phyloP scores from a whole-genome alignment of 1,139 yeast species.

The Eremothecium cymbalariae region DNA sequence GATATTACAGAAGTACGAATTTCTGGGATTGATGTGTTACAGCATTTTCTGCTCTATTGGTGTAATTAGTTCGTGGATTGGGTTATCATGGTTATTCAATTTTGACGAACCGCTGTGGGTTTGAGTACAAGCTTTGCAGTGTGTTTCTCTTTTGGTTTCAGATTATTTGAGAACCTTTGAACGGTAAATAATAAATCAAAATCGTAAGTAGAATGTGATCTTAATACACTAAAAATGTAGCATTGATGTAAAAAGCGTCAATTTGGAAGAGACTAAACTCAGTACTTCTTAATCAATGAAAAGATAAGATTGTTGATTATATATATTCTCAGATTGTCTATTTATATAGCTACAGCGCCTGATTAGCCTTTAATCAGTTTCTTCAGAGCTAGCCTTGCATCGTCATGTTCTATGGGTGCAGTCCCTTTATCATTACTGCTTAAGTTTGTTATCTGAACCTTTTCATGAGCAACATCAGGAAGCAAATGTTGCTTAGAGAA shows the following conservation, averaged over 20 bases:
- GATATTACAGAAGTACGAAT: constrained; percentile 48
- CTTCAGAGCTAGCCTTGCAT: constrained; percentile 27
- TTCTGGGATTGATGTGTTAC: constrained; percentile 68
- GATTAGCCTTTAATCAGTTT: constrained; percentile 20
- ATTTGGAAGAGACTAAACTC: constrained; percentile 1
- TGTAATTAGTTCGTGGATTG: constrained; percentile 79
- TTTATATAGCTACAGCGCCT: constrained; percentile 3
- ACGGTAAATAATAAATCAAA: no score
- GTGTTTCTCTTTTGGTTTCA: no score
- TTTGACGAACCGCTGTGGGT: constrained; percentile 62
- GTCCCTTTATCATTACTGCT: constrained; percentile 5
- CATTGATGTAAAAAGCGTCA: no score
- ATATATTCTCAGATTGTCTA: no score
- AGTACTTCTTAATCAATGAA: background rate
- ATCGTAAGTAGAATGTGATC: no score
- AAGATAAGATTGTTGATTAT: background rate
- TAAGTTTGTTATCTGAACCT: background rate
- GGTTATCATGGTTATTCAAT: constrained; percentile 80
- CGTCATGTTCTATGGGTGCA: constrained; percentile 18
- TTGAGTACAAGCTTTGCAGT: no score
- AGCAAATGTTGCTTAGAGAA: constrained; percentile 1
- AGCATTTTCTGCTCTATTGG: constrained; percentile 87
- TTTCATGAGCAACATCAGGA: background rate
- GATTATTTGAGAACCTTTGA: no score
- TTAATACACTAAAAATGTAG: no score